Percentiles rank a stretch among this genome's conserved stretches.
Evolutionary conservation across 1,284 basidiomycete genomes (phyloP).

Genomic region (Vanrija pseudolonga): DNA sequence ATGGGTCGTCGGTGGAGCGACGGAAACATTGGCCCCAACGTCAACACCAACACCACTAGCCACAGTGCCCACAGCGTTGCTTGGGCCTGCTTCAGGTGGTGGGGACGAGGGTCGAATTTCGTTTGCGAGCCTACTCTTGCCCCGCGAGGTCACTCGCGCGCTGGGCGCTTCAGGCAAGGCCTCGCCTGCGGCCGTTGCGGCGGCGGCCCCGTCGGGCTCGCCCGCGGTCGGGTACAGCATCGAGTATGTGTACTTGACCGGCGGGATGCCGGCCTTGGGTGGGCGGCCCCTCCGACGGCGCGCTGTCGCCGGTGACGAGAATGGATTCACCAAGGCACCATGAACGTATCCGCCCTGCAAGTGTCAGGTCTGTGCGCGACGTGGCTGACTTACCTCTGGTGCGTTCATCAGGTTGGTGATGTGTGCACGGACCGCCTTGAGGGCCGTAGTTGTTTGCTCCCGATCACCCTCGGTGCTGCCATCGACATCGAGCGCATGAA

Average conservation of each 20-base stretch:
- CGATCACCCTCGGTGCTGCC: conserved; percentile 21
- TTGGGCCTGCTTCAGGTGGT: conserved; percentile 2
- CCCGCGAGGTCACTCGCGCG: neutral
- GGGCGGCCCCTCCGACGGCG: conserved; percentile 31
- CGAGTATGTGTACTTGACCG: conserved; percentile 3
- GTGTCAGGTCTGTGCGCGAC: neutral
- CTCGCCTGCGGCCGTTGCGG: neutral
- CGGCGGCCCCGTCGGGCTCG: neutral
- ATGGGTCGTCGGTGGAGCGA: conserved; percentile 5
- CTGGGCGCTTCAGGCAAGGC: conserved; percentile 1
- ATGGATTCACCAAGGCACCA: conserved; percentile 15
- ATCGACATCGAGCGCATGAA: conserved; percentile 20
- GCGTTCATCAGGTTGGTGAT: conserved; percentile 9
- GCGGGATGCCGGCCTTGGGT: conserved; percentile 19
- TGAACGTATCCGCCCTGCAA: conserved; percentile 1
- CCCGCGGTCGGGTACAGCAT: conserved; percentile 1
- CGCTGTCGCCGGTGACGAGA: conserved; percentile 37
- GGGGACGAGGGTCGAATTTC: conserved; percentile 5
- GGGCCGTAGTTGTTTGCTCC: conserved; percentile 19
- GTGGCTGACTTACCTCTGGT: conserved; percentile 8
- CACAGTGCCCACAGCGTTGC: neutral
- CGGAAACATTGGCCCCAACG: conserved; percentile 8
- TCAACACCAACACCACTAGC: conserved; percentile 1
- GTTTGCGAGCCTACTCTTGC: conserved; percentile 14
- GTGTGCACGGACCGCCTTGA: conserved; percentile 22